Base-by-base conservation (phyloP, 2,329 filamentous ascomycete species). In the Fusarium transvaalense region DNA sequence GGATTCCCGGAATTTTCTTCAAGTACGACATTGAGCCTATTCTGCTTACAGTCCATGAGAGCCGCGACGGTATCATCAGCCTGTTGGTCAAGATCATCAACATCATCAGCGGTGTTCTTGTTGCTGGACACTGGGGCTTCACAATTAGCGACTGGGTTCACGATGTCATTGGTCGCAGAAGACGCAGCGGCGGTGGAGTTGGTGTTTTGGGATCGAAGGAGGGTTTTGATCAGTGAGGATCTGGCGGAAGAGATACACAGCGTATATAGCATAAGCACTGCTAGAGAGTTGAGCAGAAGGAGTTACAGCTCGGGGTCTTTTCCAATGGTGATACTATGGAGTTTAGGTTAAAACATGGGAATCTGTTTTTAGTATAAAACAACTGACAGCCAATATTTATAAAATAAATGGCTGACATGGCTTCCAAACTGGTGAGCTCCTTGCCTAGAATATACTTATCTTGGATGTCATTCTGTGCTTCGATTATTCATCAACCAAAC, bases 11-110 rank as follows among this genome's bases (percentile, higher is more conserved):
- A 32, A 89, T 99, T 66, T 99, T 98, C 78, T 92, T 99, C 86
- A 99, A 98, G 83, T 99, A 97, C 82, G 95, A 98, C 78, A 97
- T 99, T 73, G 96, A 99, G 84, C 96, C 96, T 2, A 94, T 99
- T 74, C 83, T 96, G 78, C 84, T 99, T 54, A 90, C 91, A 29
- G 91, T 99, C 41, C 91, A 91, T 65, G 95, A 98, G 82, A 89
- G 89, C 75, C 89, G 94, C 76, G 90, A 91, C 59, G 86, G 92
- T 42, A 83, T 97, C 61, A 80, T 97, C 69, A 84, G 86, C 25
- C 88, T 99, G 72, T 64, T 94, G 43, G 86, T 98, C 69, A 89
- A 95, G 77, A 81, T 97, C 51, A 90, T 98, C 69, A 99, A 99
- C 79, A 91, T 98, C 19, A 85, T 97, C 13, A 92, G 89, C 63